phyloP scores from a whole-genome alignment of 2,329 filamentous ascomycete species.

The Onygenales sp. region DNA sequence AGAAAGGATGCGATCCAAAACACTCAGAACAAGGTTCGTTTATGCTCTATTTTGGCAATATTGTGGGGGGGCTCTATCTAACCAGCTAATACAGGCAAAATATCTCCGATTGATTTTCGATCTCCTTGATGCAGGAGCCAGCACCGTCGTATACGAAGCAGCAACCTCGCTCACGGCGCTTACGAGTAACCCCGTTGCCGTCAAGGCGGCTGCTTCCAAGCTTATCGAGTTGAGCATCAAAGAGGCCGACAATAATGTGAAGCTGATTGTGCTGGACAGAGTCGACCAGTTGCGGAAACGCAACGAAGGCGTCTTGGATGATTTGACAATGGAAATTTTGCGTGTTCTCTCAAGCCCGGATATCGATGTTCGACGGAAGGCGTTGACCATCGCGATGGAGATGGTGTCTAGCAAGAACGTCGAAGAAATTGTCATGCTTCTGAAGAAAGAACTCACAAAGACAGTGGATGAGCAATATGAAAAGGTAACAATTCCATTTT shows the following conservation, averaged over 20 bases:
- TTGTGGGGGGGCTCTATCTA: slow-evolving; percentile 1
- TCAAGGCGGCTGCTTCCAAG: slow-evolving; percentile 91
- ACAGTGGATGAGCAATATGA: slow-evolving; percentile 98
- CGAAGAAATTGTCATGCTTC: slow-evolving; percentile 86
- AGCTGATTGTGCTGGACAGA: slow-evolving; percentile 91
- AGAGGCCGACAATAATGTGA: slow-evolving; percentile 98
- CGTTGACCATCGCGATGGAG: slow-evolving; percentile 78
- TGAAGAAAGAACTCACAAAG: slow-evolving; percentile 97
- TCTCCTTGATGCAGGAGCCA: slow-evolving; percentile 81
- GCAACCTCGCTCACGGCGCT: slow-evolving; percentile 89
- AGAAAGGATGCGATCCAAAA: slow-evolving; percentile 95
- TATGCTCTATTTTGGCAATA: background rate
- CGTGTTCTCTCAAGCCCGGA: slow-evolving; percentile 91
- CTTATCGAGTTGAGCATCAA: slow-evolving; percentile 97
- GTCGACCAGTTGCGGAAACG: slow-evolving; percentile 79
- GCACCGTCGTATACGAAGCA: slow-evolving; percentile 94
- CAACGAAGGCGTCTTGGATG: slow-evolving; percentile 85
- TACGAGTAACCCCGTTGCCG: slow-evolving; percentile 92
- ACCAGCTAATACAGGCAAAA: slow-evolving; percentile 51
- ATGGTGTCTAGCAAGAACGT: slow-evolving; percentile 99
- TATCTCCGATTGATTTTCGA: slow-evolving; percentile 96
- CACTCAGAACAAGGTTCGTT: slow-evolving; percentile 74
- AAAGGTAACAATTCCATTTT: slow-evolving; percentile 47
- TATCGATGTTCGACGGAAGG: slow-evolving; percentile 89
- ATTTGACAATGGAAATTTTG: slow-evolving; percentile 93